Percentiles rank a stretch among this genome's conserved stretches.
Evolutionary conservation across 1,139 yeast genomes (phyloP).

Genomic region (Diutina mesorugosa): DNA sequence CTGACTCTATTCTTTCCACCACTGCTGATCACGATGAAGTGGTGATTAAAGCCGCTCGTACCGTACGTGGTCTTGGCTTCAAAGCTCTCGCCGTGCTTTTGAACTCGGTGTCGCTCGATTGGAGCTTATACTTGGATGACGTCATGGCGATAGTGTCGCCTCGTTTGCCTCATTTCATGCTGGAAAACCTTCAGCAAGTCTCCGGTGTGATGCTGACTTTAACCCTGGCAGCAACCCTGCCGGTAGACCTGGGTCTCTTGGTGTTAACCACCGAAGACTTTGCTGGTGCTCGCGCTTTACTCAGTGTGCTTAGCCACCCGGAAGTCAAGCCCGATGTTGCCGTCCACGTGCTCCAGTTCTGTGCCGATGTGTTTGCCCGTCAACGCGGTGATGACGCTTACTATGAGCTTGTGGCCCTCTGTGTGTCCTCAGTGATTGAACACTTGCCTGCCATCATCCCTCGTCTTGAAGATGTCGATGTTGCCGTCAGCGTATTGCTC

Average conservation of each 20-base stretch:
- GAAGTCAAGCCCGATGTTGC: background rate
- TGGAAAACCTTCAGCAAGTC: conserved; percentile 57
- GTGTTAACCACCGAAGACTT: background rate
- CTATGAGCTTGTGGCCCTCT: background rate
- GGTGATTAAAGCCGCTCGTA: background rate
- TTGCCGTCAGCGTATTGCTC: background rate
- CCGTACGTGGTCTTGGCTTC: background rate
- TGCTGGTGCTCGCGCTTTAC: background rate
- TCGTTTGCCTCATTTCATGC: conserved; percentile 32
- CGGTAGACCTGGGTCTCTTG: background rate
- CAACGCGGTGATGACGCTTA: background rate
- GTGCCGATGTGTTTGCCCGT: background rate
- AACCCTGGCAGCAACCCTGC: background rate
- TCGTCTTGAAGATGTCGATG: background rate
- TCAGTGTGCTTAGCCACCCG: background rate
- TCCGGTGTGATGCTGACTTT: background rate
- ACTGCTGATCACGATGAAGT: background rate
- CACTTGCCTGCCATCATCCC: background rate
- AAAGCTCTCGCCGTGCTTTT: background rate
- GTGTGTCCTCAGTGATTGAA: background rate
- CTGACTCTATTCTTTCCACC: background rate
- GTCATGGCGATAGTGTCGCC: background rate
- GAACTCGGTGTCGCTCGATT: background rate
- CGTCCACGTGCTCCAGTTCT: background rate
- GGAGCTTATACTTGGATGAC: background rate